A percentile compares a stretch with the other conserved stretches of the same genome.
Evolutionary conservation across 257 asterid genomes (phyloP).

Genomic region (Solanum acaule): DNA sequence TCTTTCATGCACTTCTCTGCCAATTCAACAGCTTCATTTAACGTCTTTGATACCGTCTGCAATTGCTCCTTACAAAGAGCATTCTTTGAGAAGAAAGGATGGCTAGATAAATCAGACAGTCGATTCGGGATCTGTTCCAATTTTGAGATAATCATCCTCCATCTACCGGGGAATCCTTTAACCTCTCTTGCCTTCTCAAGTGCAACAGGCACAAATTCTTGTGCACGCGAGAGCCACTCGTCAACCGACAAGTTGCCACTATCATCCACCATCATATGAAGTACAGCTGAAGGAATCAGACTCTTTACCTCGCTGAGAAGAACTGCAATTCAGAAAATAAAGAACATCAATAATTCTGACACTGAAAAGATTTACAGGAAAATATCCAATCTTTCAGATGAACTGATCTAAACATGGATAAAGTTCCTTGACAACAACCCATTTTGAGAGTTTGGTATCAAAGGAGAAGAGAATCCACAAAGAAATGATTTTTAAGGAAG

Average conservation of each 20-base stretch:
- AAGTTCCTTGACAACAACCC: background rate
- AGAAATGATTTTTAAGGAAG: background rate
- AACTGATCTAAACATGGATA: background rate
- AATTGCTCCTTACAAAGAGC: conserved; percentile 81
- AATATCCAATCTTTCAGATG: background rate
- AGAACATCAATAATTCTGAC: background rate
- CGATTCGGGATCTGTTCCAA: conserved; percentile 55
- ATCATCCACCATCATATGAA: conserved; percentile 55
- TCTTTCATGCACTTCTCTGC: conserved; percentile 47
- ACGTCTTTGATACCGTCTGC: conserved; percentile 55
- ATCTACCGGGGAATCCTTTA: conserved; percentile 58
- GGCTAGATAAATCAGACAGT: conserved; percentile 80
- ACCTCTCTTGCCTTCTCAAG: conserved; percentile 59
- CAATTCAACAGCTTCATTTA: conserved; percentile 45
- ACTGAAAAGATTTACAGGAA: background rate
- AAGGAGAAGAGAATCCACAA: background rate
- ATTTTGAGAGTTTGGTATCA: background rate
- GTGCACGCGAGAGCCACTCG: conserved; percentile 68
- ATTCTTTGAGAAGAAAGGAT: conserved; percentile 83
- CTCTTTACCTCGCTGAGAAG: conserved; percentile 13
- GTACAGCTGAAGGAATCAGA: conserved; percentile 3
- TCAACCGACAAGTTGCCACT: conserved; percentile 45
- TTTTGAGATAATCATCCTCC: conserved; percentile 73
- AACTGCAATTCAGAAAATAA: conserved; percentile 21
- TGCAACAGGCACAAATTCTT: conserved; percentile 65